Evolutionary conservation across 2,329 filamentous ascomycete genomes (phyloP).

Genomic region (Cytospora chrysosperma): DNA sequence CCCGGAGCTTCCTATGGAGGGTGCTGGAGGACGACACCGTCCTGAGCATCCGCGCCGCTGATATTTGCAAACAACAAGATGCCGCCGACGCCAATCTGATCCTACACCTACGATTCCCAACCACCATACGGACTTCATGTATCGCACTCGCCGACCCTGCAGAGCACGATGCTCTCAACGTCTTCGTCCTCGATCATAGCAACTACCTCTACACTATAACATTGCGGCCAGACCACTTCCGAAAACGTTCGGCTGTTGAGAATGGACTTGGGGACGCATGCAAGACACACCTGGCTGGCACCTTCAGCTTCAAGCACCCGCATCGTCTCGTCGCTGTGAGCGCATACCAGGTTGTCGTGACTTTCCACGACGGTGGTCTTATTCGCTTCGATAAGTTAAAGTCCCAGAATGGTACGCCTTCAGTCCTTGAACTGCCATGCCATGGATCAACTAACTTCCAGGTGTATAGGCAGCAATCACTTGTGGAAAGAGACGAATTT

Average conservation of each 20-base stretch:
- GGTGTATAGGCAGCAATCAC: constrained; percentile 29
- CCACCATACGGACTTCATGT: constrained; percentile 71
- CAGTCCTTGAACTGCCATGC: background rate
- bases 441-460: background rate
- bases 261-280: constrained; percentile 73
- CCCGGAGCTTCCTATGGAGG: constrained; percentile 88
- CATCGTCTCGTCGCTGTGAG: constrained; percentile 77
- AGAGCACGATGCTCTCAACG: constrained; percentile 73
- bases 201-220: constrained; percentile 81
- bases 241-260: constrained; percentile 66
- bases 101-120: constrained; percentile 74
- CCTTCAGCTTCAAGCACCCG: constrained; percentile 73
- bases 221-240: constrained; percentile 81
- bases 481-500: constrained; percentile 72
- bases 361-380: constrained; percentile 76
- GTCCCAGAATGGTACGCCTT: constrained; percentile 44
- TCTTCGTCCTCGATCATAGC: constrained; percentile 77
- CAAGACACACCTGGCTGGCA: constrained; percentile 70
- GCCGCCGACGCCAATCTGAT: constrained; percentile 70
- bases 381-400: constrained; percentile 65
- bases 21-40: constrained; percentile 76
- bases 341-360: constrained; percentile 72
- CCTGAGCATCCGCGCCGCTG: constrained; percentile 79
- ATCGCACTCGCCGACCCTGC: constrained; percentile 79
- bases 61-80: constrained; percentile 69